A percentile compares a stretch with the other conserved stretches of the same genome.
These are phyloP conservation scores for Glycine tomentella DNA, from an alignment of 306 rosid genomes.

Conservation along the genomic window DNA sequence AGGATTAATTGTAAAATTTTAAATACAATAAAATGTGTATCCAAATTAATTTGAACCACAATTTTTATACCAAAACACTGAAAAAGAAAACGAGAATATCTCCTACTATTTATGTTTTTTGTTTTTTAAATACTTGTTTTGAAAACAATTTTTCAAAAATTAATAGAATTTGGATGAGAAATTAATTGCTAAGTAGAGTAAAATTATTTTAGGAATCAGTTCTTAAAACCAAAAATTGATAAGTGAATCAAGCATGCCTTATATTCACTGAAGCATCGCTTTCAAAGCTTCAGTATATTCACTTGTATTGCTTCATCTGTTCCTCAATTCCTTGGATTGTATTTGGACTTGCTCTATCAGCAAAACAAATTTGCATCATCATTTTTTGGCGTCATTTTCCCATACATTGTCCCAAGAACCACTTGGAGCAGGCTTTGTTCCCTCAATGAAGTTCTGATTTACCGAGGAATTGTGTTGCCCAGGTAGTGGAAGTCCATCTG, in stretches of 20 bases:
- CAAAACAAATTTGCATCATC: background rate
- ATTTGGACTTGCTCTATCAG: background rate
- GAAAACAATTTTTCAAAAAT: no score
- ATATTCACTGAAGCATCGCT: background rate
- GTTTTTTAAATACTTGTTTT: no score
- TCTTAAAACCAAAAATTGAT: no score
- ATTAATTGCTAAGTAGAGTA: no score
- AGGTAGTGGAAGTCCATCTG: conserved; percentile 60
- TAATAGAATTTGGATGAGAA: no score
- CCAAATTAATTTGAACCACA: background rate
- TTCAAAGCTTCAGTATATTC: background rate
- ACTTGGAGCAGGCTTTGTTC: conserved; percentile 57
- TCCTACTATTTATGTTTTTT: no score
- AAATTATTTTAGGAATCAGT: no score
- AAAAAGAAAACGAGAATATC: no score
- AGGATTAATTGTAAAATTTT: background rate
- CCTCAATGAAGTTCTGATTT: conserved; percentile 61
- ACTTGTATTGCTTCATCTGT: background rate
- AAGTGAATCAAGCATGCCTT: no score
- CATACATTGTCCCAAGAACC: conserved; percentile 84
- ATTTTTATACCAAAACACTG: background rate
- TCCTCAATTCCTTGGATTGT: background rate
- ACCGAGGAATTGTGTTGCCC: conserved; percentile 48
- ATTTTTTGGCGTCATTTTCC: conserved; percentile 53
- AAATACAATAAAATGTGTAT: background rate